phyloP scores from a whole-genome alignment of 345 rosid genomes.

The Passiflora organensis region DNA sequence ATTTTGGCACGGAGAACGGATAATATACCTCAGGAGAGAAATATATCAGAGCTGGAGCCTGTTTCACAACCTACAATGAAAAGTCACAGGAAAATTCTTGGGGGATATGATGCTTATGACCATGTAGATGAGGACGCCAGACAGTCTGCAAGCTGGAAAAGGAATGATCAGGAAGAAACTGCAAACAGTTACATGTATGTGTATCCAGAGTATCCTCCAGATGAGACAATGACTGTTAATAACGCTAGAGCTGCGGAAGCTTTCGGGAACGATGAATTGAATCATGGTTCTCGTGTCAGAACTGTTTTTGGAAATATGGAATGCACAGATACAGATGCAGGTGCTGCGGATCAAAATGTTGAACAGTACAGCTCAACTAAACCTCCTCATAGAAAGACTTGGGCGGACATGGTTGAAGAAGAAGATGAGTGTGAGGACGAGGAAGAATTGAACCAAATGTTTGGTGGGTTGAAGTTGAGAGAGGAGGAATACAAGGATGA shows the following conservation, averaged over 20 bases:
- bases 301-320: background rate
- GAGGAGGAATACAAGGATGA: conserved; percentile 30
- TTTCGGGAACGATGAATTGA: no score
- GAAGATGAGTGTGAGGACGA: conserved; percentile 32
- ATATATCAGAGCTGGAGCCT: background rate
- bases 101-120: background rate
- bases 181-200: no score
- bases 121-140: background rate
- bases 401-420: conserved; percentile 85
- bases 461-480: conserved; percentile 4
- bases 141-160: background rate
- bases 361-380: background rate
- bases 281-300: background rate
- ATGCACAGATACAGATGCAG: background rate
- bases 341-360: background rate
- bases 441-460: conserved; percentile 4
- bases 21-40: background rate
- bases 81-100: background rate
- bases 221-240: no score
- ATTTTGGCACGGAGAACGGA: no score
- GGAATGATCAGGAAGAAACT: conserved; percentile 1
- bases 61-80: conserved; percentile 3
- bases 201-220: no score
- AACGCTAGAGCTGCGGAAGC: background rate
- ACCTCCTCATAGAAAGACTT: conserved; percentile 40